Percentiles rank a stretch among this genome's conserved stretches.
Conservation (phyloP, 495 filamentous ascomycete species). For the Podospora pseudoanserina region DNA sequence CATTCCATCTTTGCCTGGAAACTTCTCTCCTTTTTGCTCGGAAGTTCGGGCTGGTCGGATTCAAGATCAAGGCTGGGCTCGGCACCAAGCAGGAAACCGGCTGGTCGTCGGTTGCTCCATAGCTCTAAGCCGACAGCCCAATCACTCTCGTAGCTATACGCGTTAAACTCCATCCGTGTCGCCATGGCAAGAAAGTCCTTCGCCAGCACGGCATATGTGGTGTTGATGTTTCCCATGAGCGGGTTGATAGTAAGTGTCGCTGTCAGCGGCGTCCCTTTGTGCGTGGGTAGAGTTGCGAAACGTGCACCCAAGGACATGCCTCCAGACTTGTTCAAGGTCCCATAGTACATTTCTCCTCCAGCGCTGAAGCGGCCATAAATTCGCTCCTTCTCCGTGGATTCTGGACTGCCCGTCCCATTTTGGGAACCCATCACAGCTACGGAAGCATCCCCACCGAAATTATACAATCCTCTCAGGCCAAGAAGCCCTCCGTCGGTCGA, state of each 20-base stretch:
- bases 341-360: slow-evolving; percentile 95
- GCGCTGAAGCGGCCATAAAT: slow-evolving; percentile 68
- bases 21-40: slow-evolving; percentile 42
- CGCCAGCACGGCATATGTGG: slow-evolving; percentile 85
- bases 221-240: slow-evolving; percentile 84
- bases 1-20: slow-evolving; percentile 55
- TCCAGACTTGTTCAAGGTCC: slow-evolving; percentile 82
- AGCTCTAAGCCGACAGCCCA: slow-evolving; percentile 85
- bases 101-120: slow-evolving; percentile 60
- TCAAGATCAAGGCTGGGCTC: slow-evolving; percentile 20
- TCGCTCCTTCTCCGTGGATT: slow-evolving; percentile 41
- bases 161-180: slow-evolving; percentile 91
- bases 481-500: slow-evolving; percentile 88
- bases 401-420: slow-evolving; percentile 14
- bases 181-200: slow-evolving; percentile 77
- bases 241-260: slow-evolving; percentile 89
- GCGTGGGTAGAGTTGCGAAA: slow-evolving; percentile 85
- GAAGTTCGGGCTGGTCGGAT: slow-evolving; percentile 20
- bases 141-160: slow-evolving; percentile 96
- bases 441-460: slow-evolving; percentile 76
- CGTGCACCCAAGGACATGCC: slow-evolving; percentile 74
- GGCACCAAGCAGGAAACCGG: slow-evolving; percentile 41
- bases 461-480: slow-evolving; percentile 85
- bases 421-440: slow-evolving; percentile 21
- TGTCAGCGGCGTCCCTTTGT: slow-evolving; percentile 82